A percentile compares a stretch with the other conserved stretches of the same genome.
phyloP scores from a whole-genome alignment of 352 stramenopile genomes.

The Globisporangium perplexum region DNA sequence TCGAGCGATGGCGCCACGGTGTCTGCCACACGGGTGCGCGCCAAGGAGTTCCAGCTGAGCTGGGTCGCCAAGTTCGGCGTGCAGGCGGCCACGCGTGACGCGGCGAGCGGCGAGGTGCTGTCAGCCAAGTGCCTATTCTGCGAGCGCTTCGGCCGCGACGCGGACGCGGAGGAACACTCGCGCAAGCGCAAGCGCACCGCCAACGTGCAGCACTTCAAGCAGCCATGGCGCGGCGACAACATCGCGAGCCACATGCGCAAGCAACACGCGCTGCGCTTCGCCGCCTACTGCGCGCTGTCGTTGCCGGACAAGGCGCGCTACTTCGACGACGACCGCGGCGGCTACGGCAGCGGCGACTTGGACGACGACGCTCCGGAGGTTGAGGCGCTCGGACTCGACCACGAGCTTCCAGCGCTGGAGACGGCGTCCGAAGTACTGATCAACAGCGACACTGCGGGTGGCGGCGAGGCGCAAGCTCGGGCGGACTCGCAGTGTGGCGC shows the following conservation, averaged over 20 bases:
- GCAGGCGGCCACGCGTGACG: constrained; percentile 4
- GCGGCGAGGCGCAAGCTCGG: no score
- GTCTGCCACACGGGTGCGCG: neutral
- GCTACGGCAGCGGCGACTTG: no score
- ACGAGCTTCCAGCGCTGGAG: no score
- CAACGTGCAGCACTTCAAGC: constrained; percentile 14
- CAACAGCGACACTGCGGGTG: no score
- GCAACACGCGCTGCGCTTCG: constrained; percentile 10
- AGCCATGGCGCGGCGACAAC: constrained; percentile 13
- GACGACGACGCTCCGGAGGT: no score
- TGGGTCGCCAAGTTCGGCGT: constrained; percentile 10
- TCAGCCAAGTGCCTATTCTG: constrained; percentile 12
- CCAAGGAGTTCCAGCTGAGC: constrained; percentile 8
- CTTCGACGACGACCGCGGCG: constrained; percentile 1
- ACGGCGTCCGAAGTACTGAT: no score
- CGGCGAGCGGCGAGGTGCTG: constrained; percentile 6
- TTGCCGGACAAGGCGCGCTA: constrained; percentile 4
- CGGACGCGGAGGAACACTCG: neutral
- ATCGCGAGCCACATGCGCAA: constrained; percentile 11
- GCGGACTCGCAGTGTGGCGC: no score
- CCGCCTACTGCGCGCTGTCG: constrained; percentile 4
- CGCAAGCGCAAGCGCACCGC: constrained; percentile 12
- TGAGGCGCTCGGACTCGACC: no score
- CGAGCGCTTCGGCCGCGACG: constrained; percentile 9
- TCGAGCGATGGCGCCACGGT: neutral